phyloP scores from a whole-genome alignment of 2,329 filamentous ascomycete species.

The Fonsecaea nubica region DNA sequence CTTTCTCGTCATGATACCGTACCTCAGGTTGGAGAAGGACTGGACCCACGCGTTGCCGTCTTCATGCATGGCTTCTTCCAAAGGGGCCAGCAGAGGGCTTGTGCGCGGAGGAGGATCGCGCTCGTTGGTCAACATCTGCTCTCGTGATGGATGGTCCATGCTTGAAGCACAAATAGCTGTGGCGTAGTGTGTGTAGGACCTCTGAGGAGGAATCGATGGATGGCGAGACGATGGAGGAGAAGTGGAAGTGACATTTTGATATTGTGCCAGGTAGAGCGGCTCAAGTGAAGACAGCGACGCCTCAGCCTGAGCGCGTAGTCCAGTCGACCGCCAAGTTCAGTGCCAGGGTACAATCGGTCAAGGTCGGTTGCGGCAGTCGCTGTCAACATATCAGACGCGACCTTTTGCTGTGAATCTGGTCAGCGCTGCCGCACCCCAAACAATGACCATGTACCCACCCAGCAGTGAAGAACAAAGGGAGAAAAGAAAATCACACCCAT shows the following conservation, averaged over 20 bases:
- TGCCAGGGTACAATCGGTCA: neutral
- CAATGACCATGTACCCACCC: neutral
- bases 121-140: neutral
- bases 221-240: neutral
- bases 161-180: neutral
- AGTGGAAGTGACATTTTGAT: neutral
- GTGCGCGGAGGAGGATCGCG: neutral
- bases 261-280: neutral
- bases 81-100: neutral
- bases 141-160: neutral
- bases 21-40: constrained; percentile 9
- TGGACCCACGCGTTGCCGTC: constrained; percentile 9
- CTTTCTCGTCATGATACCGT: neutral
- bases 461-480: neutral
- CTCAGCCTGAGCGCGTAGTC: neutral
- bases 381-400: neutral
- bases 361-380: neutral
- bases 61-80: neutral
- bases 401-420: neutral
- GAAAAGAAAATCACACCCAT: neutral
- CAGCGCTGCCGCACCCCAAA: neutral
- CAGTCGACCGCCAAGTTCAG: neutral
- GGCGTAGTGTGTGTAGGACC: neutral
- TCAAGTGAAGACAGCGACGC: neutral
- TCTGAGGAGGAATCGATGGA: neutral